Evolutionary conservation across 2,329 filamentous ascomycete species (phyloP).

Genomic region (Ceratocystis huliohia): DNA sequence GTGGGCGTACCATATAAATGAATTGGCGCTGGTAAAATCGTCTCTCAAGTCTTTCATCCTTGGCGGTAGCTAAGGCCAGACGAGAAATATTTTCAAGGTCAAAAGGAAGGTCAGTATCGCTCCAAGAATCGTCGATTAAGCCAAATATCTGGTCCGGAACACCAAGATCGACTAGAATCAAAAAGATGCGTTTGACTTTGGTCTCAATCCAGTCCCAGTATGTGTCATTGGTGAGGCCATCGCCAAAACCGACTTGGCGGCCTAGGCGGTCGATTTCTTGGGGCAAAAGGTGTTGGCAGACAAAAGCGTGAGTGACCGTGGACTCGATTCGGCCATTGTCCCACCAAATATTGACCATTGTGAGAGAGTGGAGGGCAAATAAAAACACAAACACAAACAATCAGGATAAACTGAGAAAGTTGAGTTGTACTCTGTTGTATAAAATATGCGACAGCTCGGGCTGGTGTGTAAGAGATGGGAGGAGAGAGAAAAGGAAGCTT

Average conservation of each 20-base stretch:
- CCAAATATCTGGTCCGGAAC: constrained; percentile 63
- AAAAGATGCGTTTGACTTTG: constrained; percentile 56
- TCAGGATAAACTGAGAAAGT: background rate
- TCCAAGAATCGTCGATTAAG: constrained; percentile 63
- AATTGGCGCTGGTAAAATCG: constrained; percentile 61
- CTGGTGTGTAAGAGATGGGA: background rate
- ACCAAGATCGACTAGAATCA: constrained; percentile 57
- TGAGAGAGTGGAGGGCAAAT: background rate
- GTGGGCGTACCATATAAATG: constrained; percentile 51
- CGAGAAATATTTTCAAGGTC: constrained; percentile 51
- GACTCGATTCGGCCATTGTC: constrained; percentile 55
- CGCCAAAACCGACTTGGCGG: constrained; percentile 50
- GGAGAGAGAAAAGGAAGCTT: background rate
- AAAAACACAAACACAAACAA: background rate
- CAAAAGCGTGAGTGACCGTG: constrained; percentile 55
- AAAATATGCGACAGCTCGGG: background rate
- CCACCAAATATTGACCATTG: constrained; percentile 47
- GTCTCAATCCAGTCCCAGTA: constrained; percentile 68
- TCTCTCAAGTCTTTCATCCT: constrained; percentile 50
- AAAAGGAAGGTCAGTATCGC: constrained; percentile 62
- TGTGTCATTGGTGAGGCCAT: constrained; percentile 55
- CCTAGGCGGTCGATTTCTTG: constrained; percentile 52
- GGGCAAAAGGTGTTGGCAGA: constrained; percentile 50
- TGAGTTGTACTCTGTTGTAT: background rate
- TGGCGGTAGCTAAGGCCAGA: constrained; percentile 45